Conservation (phyloP, 1,139 yeast genomes). For the Yamadazyma diddensiae region DNA sequence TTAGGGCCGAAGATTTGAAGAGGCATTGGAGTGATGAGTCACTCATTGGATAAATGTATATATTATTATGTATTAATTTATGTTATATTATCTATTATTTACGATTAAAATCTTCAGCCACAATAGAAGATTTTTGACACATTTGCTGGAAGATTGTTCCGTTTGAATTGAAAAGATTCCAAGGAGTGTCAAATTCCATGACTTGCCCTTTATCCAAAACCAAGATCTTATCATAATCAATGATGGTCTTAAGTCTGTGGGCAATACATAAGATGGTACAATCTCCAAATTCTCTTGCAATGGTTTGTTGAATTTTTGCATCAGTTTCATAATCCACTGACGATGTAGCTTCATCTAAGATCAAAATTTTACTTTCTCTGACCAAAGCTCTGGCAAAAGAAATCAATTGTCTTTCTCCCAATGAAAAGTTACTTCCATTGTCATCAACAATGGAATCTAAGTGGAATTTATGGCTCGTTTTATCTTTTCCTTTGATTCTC, state of each 20-base stretch:
- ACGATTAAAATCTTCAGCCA: constrained; percentile 9
- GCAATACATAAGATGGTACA: constrained; percentile 57
- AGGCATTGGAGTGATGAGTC: constrained; percentile 25
- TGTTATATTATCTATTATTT: constrained; percentile 1
- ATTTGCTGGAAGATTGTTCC: constrained; percentile 40
- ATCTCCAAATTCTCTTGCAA: constrained; percentile 39
- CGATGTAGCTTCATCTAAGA: constrained; percentile 57
- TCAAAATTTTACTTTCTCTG: constrained; percentile 45
- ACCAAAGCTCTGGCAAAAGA: constrained; percentile 55
- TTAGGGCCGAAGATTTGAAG: constrained; percentile 30
- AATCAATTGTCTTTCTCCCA: constrained; percentile 54
- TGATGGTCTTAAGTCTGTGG: constrained; percentile 51
- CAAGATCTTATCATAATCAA: constrained; percentile 49
- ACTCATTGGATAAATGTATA: constrained; percentile 1
- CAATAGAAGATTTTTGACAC: constrained; percentile 35
- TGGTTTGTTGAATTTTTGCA: constrained; percentile 47
- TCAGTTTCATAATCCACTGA: constrained; percentile 58
- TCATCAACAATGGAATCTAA: constrained; percentile 49
- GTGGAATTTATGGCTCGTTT: constrained; percentile 33
- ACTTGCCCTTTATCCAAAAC: constrained; percentile 52
- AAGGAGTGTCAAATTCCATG: constrained; percentile 49
- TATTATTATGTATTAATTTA: neutral
- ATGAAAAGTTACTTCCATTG: constrained; percentile 51
- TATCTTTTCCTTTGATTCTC: neutral
- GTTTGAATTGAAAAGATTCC: constrained; percentile 28